Evolutionary conservation across 768 basidiomycete species (phyloP).

Genomic region (Panus rudis): DNA sequence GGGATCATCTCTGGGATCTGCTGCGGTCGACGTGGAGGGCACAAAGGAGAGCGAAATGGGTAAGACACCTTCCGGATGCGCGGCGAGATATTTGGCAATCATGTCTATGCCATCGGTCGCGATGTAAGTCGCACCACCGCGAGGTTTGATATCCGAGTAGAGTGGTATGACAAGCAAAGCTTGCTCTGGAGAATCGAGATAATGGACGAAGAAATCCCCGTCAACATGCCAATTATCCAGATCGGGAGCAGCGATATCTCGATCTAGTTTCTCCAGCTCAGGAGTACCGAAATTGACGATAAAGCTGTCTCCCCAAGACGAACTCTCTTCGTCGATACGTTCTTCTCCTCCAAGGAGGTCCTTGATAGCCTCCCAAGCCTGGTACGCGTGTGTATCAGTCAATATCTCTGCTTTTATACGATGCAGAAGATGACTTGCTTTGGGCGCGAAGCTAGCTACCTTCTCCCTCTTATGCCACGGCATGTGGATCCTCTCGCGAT

Average conservation of each 20-base stretch:
- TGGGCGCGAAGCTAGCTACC: slow-evolving; percentile 46
- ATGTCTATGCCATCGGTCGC: slow-evolving; percentile 46
- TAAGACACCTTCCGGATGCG: slow-evolving; percentile 45
- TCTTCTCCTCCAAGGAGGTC: slow-evolving; percentile 57
- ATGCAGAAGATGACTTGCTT: slow-evolving; percentile 24
- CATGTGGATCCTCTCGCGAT: slow-evolving; percentile 46
- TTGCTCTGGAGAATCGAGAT: slow-evolving; percentile 61
- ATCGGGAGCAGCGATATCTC: slow-evolving; percentile 31
- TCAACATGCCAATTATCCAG: slow-evolving; percentile 62
- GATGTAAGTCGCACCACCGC: slow-evolving; percentile 56
- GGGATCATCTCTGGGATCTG: slow-evolving; percentile 31
- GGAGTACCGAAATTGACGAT: slow-evolving; percentile 55
- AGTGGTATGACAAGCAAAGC: slow-evolving; percentile 56
- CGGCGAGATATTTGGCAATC: slow-evolving; percentile 43
- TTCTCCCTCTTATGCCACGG: slow-evolving; percentile 41
- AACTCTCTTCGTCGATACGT: slow-evolving; percentile 41
- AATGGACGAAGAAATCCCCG: slow-evolving; percentile 56
- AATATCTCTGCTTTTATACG: neutral
- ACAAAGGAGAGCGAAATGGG: slow-evolving; percentile 39
- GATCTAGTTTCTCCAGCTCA: slow-evolving; percentile 28
- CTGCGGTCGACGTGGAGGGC: slow-evolving; percentile 35
- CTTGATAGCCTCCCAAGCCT: slow-evolving; percentile 56
- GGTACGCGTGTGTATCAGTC: neutral
- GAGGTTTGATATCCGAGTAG: slow-evolving; percentile 46
- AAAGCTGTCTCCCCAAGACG: slow-evolving; percentile 52